Evolutionary conservation across 331 rosid species (phyloP), one percentile per base, ranked within the genome.

Genomic region (Acacia pycnantha): DNA sequence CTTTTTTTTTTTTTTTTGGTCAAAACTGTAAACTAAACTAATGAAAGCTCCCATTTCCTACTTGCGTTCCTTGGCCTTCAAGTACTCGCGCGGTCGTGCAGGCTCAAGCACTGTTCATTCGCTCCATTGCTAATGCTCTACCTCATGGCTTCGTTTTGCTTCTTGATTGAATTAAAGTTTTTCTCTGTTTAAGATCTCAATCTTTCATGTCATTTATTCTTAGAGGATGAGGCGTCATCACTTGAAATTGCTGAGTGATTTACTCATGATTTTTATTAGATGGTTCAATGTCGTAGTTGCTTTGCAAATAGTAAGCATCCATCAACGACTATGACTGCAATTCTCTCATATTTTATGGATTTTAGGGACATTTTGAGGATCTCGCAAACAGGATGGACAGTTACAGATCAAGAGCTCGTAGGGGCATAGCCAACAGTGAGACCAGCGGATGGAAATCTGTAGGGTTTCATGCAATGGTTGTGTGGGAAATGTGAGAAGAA

Each of bases 401-500:
- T 40, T 51, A 68, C 56, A 66, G 14, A 37, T 67, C 1, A 7
- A 46, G 41, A 43, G 41, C 58, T 41, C 16, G 4, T 51, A 59
- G 4, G 8, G 76, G 56, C 35, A 79, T 13, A 11, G 47, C 78
- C 59, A 76, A 56, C 15, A 31, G 14, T 1, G 43, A 13, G 21
- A 27, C 65, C 14, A 4, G 13, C 5, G 37, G 31, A 22, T 85
- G 88, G 88, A 74, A 68, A 85, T 14, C 69, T 7, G 7, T 19
- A 2, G 70, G 41, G 27, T 73, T 5, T 47, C 85, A 83, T 16
- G 33, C 2, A 67, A 16, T 0, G 14, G 1, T 82, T 7, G 47
- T 74, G 19, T 73, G 22, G 46, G 35, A 12, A 67, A 2, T 82
- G 88, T 85, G 78, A 82, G 85, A 72, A 54, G 13, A 61, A 44